phyloP scores from a whole-genome alignment of 192 early-diverging fungal genomes.

The Gryganskiella cystojenkinii region DNA sequence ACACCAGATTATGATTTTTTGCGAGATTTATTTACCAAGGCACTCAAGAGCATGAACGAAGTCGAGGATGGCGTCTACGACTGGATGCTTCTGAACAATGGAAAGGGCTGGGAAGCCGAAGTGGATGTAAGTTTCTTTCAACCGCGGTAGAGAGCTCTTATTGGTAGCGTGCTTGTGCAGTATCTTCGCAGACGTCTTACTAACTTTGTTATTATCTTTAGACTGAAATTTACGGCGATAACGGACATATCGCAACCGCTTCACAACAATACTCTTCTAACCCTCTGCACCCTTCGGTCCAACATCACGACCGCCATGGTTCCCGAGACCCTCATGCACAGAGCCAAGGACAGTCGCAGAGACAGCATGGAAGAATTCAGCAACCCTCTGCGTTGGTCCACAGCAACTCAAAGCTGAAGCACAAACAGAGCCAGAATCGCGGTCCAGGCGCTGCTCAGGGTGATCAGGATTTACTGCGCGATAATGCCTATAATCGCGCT shows the following conservation, averaged over 20 bases:
- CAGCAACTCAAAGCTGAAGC: conserved; percentile 48
- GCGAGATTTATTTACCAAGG: conserved; percentile 84
- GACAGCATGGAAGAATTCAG: conserved; percentile 30
- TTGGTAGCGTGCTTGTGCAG: background rate
- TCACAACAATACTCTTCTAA: conserved; percentile 37
- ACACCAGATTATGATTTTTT: conserved; percentile 96
- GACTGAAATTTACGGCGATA: conserved; percentile 2
- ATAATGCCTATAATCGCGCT: conserved; percentile 40
- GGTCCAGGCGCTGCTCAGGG: conserved; percentile 1
- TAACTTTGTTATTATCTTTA: background rate
- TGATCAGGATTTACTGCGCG: conserved; percentile 40
- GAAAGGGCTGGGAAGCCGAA: conserved; percentile 61
- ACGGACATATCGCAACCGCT: background rate
- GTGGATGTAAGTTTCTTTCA: conserved; percentile 24
- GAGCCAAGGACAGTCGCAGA: conserved; percentile 13
- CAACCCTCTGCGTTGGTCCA: conserved; percentile 39
- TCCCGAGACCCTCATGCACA: conserved; percentile 35
- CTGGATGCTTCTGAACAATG: conserved; percentile 81
- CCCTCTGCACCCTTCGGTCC: conserved; percentile 41
- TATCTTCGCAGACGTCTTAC: background rate
- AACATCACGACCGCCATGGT: conserved; percentile 31
- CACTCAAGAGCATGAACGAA: conserved; percentile 73
- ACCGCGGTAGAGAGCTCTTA: background rate
- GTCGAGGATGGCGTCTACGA: conserved; percentile 94
- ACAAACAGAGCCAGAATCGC: conserved; percentile 28